Evolutionary conservation across 2,329 filamentous ascomycete species (phyloP).

Genomic region (Cladosporium sp.): DNA sequence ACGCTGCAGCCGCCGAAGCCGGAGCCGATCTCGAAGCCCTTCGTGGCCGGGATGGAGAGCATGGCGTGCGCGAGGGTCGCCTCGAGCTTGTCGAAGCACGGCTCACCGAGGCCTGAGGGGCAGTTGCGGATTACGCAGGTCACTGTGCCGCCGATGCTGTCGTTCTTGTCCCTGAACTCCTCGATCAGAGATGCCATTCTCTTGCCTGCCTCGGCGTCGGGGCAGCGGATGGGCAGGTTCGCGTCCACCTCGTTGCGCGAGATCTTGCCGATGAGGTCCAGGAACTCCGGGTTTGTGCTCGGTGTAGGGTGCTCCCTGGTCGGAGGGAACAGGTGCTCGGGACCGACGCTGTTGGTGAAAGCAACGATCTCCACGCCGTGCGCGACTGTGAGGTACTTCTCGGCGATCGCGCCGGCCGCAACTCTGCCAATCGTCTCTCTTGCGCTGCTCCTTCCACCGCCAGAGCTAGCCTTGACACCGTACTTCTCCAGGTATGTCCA

Average conservation of each 20-base stretch:
- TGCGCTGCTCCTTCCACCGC: conserved; percentile 85
- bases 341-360: conserved; percentile 80
- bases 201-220: conserved; percentile 55
- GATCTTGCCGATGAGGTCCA: conserved; percentile 65
- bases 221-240: conserved; percentile 82
- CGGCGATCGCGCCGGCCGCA: conserved; percentile 83
- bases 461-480: conserved; percentile 82
- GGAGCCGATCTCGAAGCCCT: conserved; percentile 92
- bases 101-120: conserved; percentile 83
- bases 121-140: conserved; percentile 87
- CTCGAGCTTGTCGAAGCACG: conserved; percentile 92
- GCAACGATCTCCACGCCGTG: conserved; percentile 88
- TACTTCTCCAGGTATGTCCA: conserved; percentile 98
- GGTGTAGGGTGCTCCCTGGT: conserved; percentile 61
- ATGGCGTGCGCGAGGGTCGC: conserved; percentile 87
- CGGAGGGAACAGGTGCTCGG: conserved; percentile 68
- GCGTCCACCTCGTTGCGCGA: conserved; percentile 72
- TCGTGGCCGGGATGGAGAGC: conserved; percentile 89
- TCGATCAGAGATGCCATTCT: conserved; percentile 77
- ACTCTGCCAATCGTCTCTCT: conserved; percentile 89
- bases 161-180: conserved; percentile 67
- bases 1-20: conserved; percentile 85
- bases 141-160: conserved; percentile 91
- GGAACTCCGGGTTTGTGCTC: conserved; percentile 71
- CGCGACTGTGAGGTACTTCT: conserved; percentile 78